phyloP scores from a whole-genome alignment of 129 eudicot species.

The Helianthus tuberosus region DNA sequence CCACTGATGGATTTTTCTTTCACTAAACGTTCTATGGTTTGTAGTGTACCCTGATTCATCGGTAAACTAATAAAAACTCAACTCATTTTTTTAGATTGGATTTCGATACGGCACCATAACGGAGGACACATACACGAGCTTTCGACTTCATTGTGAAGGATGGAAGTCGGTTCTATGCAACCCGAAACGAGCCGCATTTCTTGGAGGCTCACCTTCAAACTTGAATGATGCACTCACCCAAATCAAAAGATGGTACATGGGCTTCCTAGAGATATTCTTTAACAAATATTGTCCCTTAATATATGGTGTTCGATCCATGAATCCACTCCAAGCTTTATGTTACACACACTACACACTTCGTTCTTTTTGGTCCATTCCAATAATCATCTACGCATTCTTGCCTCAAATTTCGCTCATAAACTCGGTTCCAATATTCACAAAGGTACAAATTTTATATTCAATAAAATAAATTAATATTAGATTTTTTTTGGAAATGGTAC shows the following conservation, averaged over 20 bases:
- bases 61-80: too few species aligned
- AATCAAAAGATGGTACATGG: conserved; percentile 59
- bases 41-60: too few species aligned
- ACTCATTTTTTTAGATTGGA: conserved; percentile 42
- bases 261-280: conserved; percentile 43
- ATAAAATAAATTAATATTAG: neutral
- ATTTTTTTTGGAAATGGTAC: too few species aligned
- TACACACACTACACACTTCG: conserved; percentile 46
- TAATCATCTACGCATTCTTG: conserved; percentile 48
- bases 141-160: conserved; percentile 50
- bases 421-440: conserved; percentile 32
- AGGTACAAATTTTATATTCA: conserved; percentile 24
- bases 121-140: conserved; percentile 49
- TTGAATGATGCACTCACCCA: conserved; percentile 48
- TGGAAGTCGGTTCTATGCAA: conserved; percentile 48
- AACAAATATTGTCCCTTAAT: conserved; percentile 39
- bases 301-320: conserved; percentile 35
- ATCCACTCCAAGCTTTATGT: conserved; percentile 43
- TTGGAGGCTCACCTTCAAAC: conserved; percentile 48
- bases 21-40: too few species aligned
- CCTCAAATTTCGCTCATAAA: conserved; percentile 51
- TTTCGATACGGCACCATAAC: conserved; percentile 64
- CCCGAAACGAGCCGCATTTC: conserved; percentile 54
- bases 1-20: too few species aligned
- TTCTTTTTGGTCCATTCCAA: conserved; percentile 47